Evolutionary conservation across 2,329 filamentous ascomycete genomes (phyloP), one percentile per base, ranked within the genome.

Genomic region (Rhynchosporium agropyri): DNA sequence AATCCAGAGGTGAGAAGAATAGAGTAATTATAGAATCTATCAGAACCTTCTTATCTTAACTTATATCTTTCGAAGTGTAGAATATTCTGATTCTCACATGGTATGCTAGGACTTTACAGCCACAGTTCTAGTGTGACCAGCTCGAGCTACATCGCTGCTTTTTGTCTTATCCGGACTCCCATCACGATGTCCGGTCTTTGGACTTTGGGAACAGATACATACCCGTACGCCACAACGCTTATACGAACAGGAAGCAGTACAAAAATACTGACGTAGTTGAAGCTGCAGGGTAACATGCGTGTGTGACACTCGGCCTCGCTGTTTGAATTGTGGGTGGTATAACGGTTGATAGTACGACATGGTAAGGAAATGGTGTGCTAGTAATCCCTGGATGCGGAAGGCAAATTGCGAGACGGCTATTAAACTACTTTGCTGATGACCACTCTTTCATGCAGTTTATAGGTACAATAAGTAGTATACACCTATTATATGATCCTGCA

Each of bases 101-200:
- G 12, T 3, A 4, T 1, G 20, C 9, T 20, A n/a, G 8, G n/a
- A 13, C 20, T n/a, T 40, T n/a, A 54, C 9, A 54, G 13, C 9
- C 26, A 10, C 9, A 13, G 9, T 36, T 7, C n/a, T 38, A 40
- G 13, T 10, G 7, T 15, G 15, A 7, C 33, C 26, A n/a, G 4
- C 2, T 28, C 12, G 1, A 40, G 10, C 33, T 54, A 40, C 51
- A 54, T 15, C 51, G 51, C 51, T 20, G 51, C 51, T 54, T 54
- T 54, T 42, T 26, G 8, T 20, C 10, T 54, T 33, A n/a, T 13
- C 51, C 51, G 51, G 51, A 54, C 51, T 40, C 28, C 51, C 50
- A n/a, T 13, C 36, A 40, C 9, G 12, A 20, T 40, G n/a, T 54
- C 51, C 51, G 51, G 51, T 15, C 20, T 46, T 8, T 7, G 20